Evolutionary conservation across 2,329 filamentous ascomycete genomes (phyloP).

Genomic region (Colletotrichum caudatum): DNA sequence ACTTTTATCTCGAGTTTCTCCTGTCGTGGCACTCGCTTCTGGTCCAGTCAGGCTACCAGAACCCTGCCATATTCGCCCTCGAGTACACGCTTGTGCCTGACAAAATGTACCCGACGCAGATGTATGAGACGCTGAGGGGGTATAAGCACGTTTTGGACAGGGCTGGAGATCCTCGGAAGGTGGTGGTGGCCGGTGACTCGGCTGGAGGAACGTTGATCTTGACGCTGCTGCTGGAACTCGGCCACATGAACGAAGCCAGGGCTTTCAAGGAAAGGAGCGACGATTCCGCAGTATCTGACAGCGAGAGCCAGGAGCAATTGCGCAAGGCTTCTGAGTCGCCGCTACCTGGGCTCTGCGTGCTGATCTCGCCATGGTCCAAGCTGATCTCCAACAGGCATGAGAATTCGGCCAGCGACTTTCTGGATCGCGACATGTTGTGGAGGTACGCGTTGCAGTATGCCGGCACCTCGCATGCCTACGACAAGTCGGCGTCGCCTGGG

Average conservation of each 20-base stretch:
- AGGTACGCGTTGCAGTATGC: slow-evolving; percentile 78
- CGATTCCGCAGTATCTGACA: slow-evolving; percentile 37
- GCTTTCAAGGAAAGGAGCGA: slow-evolving; percentile 28
- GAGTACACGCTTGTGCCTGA: slow-evolving; percentile 87
- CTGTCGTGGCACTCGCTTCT: slow-evolving; percentile 78
- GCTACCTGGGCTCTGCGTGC: slow-evolving; percentile 67
- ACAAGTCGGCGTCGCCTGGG: slow-evolving; percentile 71
- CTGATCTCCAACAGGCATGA: slow-evolving; percentile 76
- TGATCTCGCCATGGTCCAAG: slow-evolving; percentile 86
- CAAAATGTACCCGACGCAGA: slow-evolving; percentile 77
- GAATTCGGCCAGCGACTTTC: slow-evolving; percentile 80
- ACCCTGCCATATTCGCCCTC: slow-evolving; percentile 82
- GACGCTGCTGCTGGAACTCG: slow-evolving; percentile 77
- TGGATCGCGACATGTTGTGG: slow-evolving; percentile 74
- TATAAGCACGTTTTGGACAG: slow-evolving; percentile 77
- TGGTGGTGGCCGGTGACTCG: slow-evolving; percentile 83
- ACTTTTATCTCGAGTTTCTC: slow-evolving; percentile 89
- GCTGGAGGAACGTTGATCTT: slow-evolving; percentile 81
- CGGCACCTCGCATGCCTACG: slow-evolving; percentile 57
- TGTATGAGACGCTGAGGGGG: slow-evolving; percentile 76
- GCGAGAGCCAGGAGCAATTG: slow-evolving; percentile 25
- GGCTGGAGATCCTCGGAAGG: slow-evolving; percentile 67
- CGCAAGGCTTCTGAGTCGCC: slow-evolving; percentile 42
- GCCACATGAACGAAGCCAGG: slow-evolving; percentile 54
- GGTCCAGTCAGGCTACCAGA: slow-evolving; percentile 72